phyloP scores from a whole-genome alignment of 2,329 filamentous ascomycete genomes.

The Claviceps purpurea region DNA sequence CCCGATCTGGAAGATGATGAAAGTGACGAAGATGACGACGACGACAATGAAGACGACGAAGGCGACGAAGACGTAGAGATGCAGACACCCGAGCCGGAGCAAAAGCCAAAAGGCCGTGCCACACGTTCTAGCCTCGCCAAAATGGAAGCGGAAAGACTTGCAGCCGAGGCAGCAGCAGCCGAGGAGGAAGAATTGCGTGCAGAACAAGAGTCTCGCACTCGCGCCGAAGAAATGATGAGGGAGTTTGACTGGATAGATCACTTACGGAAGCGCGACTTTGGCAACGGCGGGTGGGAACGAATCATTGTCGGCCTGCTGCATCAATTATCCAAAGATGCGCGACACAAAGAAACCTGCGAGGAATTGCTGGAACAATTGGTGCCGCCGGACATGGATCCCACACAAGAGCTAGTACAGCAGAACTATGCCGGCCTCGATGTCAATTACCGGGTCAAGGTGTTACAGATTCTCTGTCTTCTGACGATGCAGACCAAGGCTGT shows the following conservation, averaged over 20 bases:
- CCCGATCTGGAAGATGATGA: conserved; percentile 63
- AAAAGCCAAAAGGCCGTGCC: conserved; percentile 52
- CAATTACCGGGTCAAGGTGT: conserved; percentile 64
- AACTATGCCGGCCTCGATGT: conserved; percentile 69
- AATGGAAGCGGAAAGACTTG: conserved; percentile 57
- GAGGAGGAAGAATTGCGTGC: conserved; percentile 33
- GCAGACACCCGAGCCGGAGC: conserved; percentile 57
- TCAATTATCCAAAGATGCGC: conserved; percentile 66
- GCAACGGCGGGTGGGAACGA: conserved; percentile 79
- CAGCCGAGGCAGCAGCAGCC: conserved; percentile 43
- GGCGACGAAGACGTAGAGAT: conserved; percentile 40
- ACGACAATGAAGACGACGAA: conserved; percentile 32
- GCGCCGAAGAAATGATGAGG: conserved; percentile 61
- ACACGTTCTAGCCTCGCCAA: conserved; percentile 81
- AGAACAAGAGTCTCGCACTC: conserved; percentile 43
- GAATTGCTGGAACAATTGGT: conserved; percentile 70
- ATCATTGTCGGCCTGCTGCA: conserved; percentile 79
- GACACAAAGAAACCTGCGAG: conserved; percentile 60
- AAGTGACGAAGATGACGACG: conserved; percentile 50
- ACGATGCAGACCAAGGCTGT: conserved; percentile 77
- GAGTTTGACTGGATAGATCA: conserved; percentile 76
- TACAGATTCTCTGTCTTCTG: conserved; percentile 78
- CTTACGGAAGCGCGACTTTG: conserved; percentile 70
- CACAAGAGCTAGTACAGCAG: conserved; percentile 54
- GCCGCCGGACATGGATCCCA: conserved; percentile 62